Base-by-base conservation (phyloP, 2,329 filamentous ascomycete species). In the Talaromyces atroroseus region DNA sequence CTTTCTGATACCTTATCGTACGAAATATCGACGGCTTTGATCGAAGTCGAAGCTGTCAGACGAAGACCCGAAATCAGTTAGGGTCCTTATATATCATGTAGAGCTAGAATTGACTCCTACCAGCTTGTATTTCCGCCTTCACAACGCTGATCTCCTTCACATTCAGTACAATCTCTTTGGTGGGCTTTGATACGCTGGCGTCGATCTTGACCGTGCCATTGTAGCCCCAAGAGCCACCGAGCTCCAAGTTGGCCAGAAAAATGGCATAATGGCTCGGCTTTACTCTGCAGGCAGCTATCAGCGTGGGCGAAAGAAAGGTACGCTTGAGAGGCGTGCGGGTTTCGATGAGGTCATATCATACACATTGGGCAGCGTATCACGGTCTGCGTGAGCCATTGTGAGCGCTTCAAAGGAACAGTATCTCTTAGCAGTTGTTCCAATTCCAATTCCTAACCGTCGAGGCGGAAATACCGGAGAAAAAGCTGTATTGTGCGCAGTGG, bases 1-100 rank as follows among this genome's bases (percentile, higher is more conserved):
- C 92, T 86, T 76, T 97, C 92, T 61, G 87, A 86, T 72, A 88
- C 88, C 66, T 84, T 85, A 75, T 97, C 87, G 74, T 95, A 95
- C 59, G 80, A 80, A 69, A 95, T 87, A 53, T 83, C 78, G 60
- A 82, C 84, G 18, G 88, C 81, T 66, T 86, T 68, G 36, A 64
- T 59, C 34, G 71, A 57, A 50, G 60, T 59, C 23, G 59, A 58
- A 23, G 68, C 71, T 73, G 24, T 34, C 26, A 11, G 32, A 26
- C 49, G 49, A 45, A 50, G 18, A 36, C 29, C 12, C 18, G 4
- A 12, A 7, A 44, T 44, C 20, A 44, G 18, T 23, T 23, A 21
- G 4, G 12, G 18, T 11, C n/a, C 18, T 44, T 3, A 12, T 12
- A 23, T 21, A 14, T 21, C 40, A 44, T 23, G 11, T 21, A 5